These are phyloP conservation scores for Arabidopsis suecica DNA, from an alignment of 345 rosid species.

Conservation along the genomic window DNA sequence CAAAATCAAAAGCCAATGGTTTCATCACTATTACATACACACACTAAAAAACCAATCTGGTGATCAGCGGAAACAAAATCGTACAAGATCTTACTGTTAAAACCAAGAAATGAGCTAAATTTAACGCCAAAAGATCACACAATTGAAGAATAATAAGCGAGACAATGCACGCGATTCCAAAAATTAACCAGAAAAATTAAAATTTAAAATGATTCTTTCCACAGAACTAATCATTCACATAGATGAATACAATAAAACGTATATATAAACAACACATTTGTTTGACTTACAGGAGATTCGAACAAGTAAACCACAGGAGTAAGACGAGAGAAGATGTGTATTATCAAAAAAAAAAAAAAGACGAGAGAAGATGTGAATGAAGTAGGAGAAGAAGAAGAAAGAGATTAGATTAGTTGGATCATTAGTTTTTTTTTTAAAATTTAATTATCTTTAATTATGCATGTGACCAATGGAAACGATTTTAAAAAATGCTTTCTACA, in stretches of 20 bases:
- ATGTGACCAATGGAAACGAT: conserved; percentile 16
- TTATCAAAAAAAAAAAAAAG: too few species aligned
- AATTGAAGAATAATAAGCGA: not conserved
- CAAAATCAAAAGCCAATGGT: conserved; percentile 9
- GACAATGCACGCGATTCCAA: too few species aligned
- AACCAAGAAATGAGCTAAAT: conserved; percentile 16
- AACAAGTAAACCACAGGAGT: conserved; percentile 33
- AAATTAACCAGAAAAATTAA: too few species aligned
- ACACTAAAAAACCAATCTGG: too few species aligned
- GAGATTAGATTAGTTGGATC: conserved; percentile 23
- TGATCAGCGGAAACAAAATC: too few species aligned
- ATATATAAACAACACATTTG: not conserved
- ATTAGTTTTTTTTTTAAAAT: not conserved
- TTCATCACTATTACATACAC: not conserved
- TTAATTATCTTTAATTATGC: conserved; percentile 2
- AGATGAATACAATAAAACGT: not conserved
- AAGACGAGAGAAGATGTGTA: conserved; percentile 37
- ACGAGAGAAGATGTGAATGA: conserved; percentile 38
- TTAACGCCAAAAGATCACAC: conserved; percentile 4
- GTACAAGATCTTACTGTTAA: conserved; percentile 26
- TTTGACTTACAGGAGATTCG: conserved; percentile 40
- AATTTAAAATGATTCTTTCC: conserved; percentile 21
- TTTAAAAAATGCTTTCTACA: not conserved
- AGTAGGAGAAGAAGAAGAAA: conserved; percentile 21
- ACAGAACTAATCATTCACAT: conserved; percentile 5